Base-by-base conservation (phyloP, 345 rosid species). In the Salix caprea region DNA sequence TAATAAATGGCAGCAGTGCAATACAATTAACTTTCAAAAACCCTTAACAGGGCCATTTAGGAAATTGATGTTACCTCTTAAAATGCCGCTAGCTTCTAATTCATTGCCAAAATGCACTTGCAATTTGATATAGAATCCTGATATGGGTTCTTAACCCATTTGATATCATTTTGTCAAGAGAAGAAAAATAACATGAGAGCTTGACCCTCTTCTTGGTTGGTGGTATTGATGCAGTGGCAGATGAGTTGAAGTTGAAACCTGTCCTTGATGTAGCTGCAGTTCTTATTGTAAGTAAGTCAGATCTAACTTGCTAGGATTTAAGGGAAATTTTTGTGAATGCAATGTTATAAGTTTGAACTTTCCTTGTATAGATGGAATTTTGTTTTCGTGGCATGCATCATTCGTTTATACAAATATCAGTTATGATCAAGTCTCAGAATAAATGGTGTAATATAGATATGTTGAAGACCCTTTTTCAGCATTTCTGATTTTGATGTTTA, bases 161-260 rank as follows among this genome's bases (percentile, higher is more conserved):
- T 76, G 46, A 21, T 69, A 11, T 21, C 6, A 12, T 36, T 48
- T 69, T 75, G 7, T 24, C 64, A 23, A 39, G 48, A 23, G 76
- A 18, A 71, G 6, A 19, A 54, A 26, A 74, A 12, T 64, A 62
- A 44, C 28, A 32, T 74, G 13, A 67, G 72, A 50, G 50, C 46
- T 44, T 84, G 67, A 74, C 72, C 24, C 52, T 42, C 69, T 48
- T 76, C 1, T 68, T 77, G 66, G 52, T 75, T 76, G 79, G 66
- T 84, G 67, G 13, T 84, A 56, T 74, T 79, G 85, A 69, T 85
- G 85, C 94, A 90, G 94, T 90, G 94, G 94, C 91, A 88, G 65
- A 80, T 89, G 88, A 78, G 82, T 64, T 84, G 81, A 86, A 10
- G 71, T n/a, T 67, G 58, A 56, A 62, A 7, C 48, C 58, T n/a